Percentiles rank a stretch among this genome's conserved stretches.
Evolutionary conservation across 805 yeast genomes (phyloP).

Genomic region (Candida pseudoglaebosa): DNA sequence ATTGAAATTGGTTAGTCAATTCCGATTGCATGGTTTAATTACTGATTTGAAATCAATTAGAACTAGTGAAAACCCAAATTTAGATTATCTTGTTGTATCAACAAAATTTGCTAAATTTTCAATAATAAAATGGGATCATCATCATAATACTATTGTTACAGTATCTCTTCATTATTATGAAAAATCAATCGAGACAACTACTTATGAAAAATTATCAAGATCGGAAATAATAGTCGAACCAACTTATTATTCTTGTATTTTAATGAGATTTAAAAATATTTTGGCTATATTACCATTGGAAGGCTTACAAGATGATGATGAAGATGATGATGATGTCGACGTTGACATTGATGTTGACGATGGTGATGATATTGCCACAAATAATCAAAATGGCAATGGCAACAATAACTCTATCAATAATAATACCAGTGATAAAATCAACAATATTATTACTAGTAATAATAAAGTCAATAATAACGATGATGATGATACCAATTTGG

Average conservation of each 20-base stretch:
- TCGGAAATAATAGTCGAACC: slow-evolving; percentile 62
- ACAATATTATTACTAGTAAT: too few species aligned
- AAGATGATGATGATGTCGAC: slow-evolving; percentile 13
- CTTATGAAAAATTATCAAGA: slow-evolving; percentile 38
- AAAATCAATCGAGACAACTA: slow-evolving; percentile 49
- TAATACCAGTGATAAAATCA: too few species aligned
- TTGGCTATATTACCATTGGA: slow-evolving; percentile 70
- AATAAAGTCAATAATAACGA: not conserved
- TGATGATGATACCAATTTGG: slow-evolving; percentile 6
- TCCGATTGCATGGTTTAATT: slow-evolving; percentile 65
- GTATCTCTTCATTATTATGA: slow-evolving; percentile 86
- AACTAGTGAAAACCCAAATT: slow-evolving; percentile 41
- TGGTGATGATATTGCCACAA: too few species aligned
- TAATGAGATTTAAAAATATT: slow-evolving; percentile 60
- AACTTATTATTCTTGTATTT: slow-evolving; percentile 45
- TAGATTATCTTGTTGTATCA: slow-evolving; percentile 61
- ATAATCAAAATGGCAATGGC: too few species aligned
- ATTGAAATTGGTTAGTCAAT: slow-evolving; percentile 52
- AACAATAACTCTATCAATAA: not conserved
- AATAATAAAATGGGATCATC: slow-evolving; percentile 64
- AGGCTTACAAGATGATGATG: slow-evolving; percentile 28
- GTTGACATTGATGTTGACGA: too few species aligned
- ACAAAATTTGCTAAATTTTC: slow-evolving; percentile 78
- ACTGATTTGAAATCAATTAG: slow-evolving; percentile 51
- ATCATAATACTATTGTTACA: slow-evolving; percentile 54